phyloP scores from a whole-genome alignment of 371 early-diverging fungal species.

The Capillidium heterosporum region DNA sequence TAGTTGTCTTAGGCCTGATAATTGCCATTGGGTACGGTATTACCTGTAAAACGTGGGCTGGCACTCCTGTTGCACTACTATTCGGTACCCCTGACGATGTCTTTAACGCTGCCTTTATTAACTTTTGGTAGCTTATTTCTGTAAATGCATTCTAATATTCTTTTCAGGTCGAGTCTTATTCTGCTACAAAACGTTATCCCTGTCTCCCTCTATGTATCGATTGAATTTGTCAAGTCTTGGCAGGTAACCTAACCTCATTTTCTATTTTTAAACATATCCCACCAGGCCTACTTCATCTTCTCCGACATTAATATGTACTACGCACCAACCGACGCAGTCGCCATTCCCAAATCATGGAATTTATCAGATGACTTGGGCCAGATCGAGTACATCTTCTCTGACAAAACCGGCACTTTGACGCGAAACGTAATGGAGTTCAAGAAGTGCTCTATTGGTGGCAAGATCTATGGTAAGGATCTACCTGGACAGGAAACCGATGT shows the following conservation, averaged over 20 bases:
- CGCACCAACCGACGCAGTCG: slow-evolving; percentile 35
- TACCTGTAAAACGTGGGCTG: slow-evolving; percentile 16
- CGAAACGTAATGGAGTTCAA: slow-evolving; percentile 93
- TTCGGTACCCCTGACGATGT: slow-evolving; percentile 3
- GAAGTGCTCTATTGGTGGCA: slow-evolving; percentile 58
- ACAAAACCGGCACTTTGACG: slow-evolving; percentile 92
- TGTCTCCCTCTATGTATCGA: slow-evolving; percentile 87
- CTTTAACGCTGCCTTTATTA: slow-evolving; percentile 23
- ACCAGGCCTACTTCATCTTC: slow-evolving; percentile 69
- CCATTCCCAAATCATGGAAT: slow-evolving; percentile 71
- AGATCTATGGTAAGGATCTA: slow-evolving; percentile 52
- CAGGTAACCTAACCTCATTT: slow-evolving; percentile 55
- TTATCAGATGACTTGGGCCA: slow-evolving; percentile 82
- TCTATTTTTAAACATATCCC: slow-evolving; percentile 22
- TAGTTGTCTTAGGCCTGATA: slow-evolving; percentile 46
- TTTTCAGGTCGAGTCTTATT: slow-evolving; percentile 52
- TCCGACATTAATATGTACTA: slow-evolving; percentile 74
- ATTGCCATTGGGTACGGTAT: slow-evolving; percentile 49
- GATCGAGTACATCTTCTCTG: slow-evolving; percentile 73
- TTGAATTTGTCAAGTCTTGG: slow-evolving; percentile 70
- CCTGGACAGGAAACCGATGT: slow-evolving; percentile 63
- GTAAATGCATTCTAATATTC: not conserved
- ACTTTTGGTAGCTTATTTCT: slow-evolving; percentile 27
- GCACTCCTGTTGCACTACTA: not conserved
- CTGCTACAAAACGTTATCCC: slow-evolving; percentile 93